Base-by-base conservation (phyloP, 1,139 yeast genomes). In the Debaryomycetaceae sp. region DNA sequence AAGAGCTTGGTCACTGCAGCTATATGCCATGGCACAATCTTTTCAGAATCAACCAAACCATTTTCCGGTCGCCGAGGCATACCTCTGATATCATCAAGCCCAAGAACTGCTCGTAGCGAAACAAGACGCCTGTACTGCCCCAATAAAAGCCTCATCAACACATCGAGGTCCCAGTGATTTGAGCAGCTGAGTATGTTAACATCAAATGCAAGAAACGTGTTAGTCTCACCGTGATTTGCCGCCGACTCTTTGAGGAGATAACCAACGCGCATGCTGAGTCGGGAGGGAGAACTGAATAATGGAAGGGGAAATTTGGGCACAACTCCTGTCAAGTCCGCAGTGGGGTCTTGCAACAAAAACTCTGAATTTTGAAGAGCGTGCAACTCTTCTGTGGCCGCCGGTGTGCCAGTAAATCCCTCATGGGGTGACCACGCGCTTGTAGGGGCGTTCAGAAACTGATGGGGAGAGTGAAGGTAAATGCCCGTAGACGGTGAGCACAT, bases 11-110 rank as follows among this genome's bases (percentile, higher is more conserved):
- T 68, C 5, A 83, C 94, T 0, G 94, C 83, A 19, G 72, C 58
- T 19, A 83, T 66, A 50, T 85, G 95, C 85, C 93, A 81, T n/a
- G 96, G 96, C 2, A 77, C 58, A 13, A 62, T 29, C 2, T 51
- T 48, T 1, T 37, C 30, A 3, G 38, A 34, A 10, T 43, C 40
- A 30, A 14, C 34, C 35, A 31, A 28, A 20, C 18, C n/a, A 6
- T 15, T 24, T 7, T 12, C 13, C 13, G 23, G 30, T 21, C n/a
- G n/a, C n/a, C n/a, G n/a, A 25, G 38, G 30, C 27, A 37, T 29
- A 35, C 49, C 43, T 37, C 55, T 39, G 38, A 54, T 37, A 39
- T 43, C 48, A 21, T 51, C 40, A 27, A 56, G 41, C 6, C 71
- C 62, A 35, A 62, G 52, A 15, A 57, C 53, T 40, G 56, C 67